Percentiles rank a stretch among this genome's conserved stretches.
These are phyloP conservation scores for Talaromyces sp. DNA, from an alignment of 2,329 filamentous ascomycete species.

Conservation along the genomic window DNA sequence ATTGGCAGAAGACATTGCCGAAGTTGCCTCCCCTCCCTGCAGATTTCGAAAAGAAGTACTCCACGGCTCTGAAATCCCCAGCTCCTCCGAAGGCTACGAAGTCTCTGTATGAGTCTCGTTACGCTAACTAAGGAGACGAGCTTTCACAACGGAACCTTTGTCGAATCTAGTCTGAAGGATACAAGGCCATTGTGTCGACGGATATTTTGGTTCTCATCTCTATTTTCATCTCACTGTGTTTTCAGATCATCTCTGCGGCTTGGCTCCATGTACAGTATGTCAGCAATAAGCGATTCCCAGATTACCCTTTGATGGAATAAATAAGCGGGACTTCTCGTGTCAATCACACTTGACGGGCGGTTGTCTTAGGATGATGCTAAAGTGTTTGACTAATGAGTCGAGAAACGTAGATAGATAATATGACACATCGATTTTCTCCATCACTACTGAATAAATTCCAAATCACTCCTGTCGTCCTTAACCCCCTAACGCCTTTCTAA, in stretches of 20 bases:
- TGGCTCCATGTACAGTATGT: too few relatives aligned
- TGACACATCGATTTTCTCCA: background rate
- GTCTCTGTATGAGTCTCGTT: background rate
- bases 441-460: background rate
- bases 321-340: background rate
- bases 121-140: background rate
- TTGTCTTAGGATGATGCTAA: background rate
- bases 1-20: constrained; percentile 15
- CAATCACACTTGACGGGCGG: background rate
- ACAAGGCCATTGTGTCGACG: too few relatives aligned
- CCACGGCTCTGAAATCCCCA: background rate
- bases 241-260: too few relatives aligned
- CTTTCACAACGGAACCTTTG: background rate
- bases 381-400: too few relatives aligned
- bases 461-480: background rate
- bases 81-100: background rate
- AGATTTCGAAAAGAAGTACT: background rate
- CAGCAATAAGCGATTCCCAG: background rate
- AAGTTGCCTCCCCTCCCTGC: background rate
- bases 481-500: background rate
- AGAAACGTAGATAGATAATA: background rate
- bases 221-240: too few relatives aligned
- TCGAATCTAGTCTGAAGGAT: background rate
- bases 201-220: too few relatives aligned
- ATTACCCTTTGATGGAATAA: background rate